A percentile compares a stretch with the other conserved stretches of the same genome.
phyloP scores from a whole-genome alignment of 768 basidiomycete species.

The Epithele typhae region DNA sequence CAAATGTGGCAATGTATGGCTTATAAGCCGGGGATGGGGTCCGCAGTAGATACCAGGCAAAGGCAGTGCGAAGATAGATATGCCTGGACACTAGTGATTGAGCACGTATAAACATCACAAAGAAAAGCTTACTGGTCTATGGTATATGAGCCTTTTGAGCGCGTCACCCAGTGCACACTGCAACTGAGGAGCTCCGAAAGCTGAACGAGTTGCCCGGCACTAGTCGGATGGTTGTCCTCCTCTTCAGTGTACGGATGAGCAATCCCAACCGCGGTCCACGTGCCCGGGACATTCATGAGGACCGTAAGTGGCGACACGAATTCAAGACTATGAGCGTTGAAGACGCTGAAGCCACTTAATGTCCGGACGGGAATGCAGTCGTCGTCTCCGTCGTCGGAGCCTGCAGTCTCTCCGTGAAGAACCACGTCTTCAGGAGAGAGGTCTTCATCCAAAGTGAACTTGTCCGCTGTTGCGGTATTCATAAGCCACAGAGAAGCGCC shows the following conservation, averaged over 20 bases:
- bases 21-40: slow-evolving; percentile 42
- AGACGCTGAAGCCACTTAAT: slow-evolving; percentile 51
- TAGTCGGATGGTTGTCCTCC: slow-evolving; percentile 18
- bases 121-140: too few relatives aligned
- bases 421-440: too few relatives aligned
- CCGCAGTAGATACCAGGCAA: slow-evolving; percentile 70
- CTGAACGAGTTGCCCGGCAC: slow-evolving; percentile 18
- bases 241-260: slow-evolving; percentile 27
- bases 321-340: slow-evolving; percentile 24
- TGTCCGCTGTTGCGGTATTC: too few relatives aligned
- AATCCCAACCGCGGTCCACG: too few relatives aligned
- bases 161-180: slow-evolving; percentile 39
- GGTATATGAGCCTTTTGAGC: slow-evolving; percentile 19
- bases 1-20: too few relatives aligned
- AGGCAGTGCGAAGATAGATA: slow-evolving; percentile 56
- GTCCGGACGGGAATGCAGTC: slow-evolving; percentile 50
- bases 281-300: too few relatives aligned
- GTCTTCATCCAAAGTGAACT: too few relatives aligned
- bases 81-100: slow-evolving; percentile 39
- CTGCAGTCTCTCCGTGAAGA: slow-evolving; percentile 38
- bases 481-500: too few relatives aligned
- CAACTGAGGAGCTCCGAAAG: slow-evolving; percentile 44
- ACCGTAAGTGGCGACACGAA: too few relatives aligned
- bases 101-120: too few relatives aligned
- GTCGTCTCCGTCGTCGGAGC: slow-evolving; percentile 11